phyloP scores from a whole-genome alignment of 2,329 filamentous ascomycete species.

The Canariomyces notabilis region DNA sequence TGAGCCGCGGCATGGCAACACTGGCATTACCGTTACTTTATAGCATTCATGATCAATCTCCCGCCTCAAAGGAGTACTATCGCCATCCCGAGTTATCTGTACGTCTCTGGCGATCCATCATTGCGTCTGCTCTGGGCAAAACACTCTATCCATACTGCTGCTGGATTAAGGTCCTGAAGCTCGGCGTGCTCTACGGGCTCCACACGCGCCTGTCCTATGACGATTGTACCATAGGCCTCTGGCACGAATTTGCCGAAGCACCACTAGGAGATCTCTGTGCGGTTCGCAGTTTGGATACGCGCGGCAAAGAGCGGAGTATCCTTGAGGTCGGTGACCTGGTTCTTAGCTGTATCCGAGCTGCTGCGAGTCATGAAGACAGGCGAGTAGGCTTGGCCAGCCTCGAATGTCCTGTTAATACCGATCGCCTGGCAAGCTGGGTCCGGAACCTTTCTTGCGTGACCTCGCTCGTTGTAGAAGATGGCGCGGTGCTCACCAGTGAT shows the following conservation, averaged over 20 bases:
- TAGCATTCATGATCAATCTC: constrained; percentile 45
- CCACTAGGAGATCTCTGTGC: too few relatives aligned
- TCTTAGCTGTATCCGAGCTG: constrained; percentile 42
- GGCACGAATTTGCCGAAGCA: too few relatives aligned
- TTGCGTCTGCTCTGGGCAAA: constrained; percentile 56
- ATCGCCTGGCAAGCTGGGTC: constrained; percentile 54
- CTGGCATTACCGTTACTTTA: constrained; percentile 60
- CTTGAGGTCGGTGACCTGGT: constrained; percentile 53
- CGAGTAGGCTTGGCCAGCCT: constrained; percentile 52
- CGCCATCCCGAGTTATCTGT: constrained; percentile 48
- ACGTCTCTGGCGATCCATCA: constrained; percentile 62
- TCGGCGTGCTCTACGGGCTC: constrained; percentile 56
- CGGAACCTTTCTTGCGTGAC: constrained; percentile 53
- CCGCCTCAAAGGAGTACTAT: constrained; percentile 40
- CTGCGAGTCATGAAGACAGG: constrained; percentile 38
- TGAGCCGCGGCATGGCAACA: constrained; percentile 51
- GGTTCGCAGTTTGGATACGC: too few relatives aligned
- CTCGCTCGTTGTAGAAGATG: constrained; percentile 56
- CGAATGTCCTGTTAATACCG: constrained; percentile 46
- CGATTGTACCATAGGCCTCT: too few relatives aligned
- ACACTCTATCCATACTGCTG: constrained; percentile 65
- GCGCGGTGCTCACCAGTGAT: constrained; percentile 51
- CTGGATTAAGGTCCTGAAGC: constrained; percentile 60
- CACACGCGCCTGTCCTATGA: constrained; percentile 45
- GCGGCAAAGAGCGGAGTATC: too few relatives aligned